Conservation (phyloP, 331 rosid species). For the Quercus phellos region DNA sequence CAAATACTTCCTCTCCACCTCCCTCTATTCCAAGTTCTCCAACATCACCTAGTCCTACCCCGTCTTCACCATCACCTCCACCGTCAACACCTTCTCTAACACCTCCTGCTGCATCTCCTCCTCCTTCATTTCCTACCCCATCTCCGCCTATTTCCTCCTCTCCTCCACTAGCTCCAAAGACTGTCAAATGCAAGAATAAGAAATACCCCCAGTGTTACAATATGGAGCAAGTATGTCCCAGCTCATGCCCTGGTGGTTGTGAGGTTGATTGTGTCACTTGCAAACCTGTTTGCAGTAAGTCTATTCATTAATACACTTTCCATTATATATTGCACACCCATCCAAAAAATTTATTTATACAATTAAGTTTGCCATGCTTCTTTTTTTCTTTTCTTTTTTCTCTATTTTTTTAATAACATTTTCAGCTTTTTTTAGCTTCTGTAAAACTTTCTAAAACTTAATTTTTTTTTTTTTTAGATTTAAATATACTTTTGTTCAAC, state of each 20-base stretch:
- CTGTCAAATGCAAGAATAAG: constrained; percentile 43
- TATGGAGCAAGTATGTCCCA: constrained; percentile 43
- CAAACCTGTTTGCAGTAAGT: constrained; percentile 68
- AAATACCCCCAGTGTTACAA: constrained; percentile 43
- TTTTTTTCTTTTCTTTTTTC: no score
- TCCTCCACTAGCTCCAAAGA: constrained; percentile 10
- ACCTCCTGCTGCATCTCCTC: background rate
- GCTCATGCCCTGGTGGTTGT: constrained; percentile 43
- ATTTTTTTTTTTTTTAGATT: no score
- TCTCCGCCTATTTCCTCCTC: background rate
- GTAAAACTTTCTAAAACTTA: no score
- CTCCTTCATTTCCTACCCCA: constrained; percentile 19
- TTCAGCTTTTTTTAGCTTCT: no score
- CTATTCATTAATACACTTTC: background rate
- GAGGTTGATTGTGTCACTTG: constrained; percentile 66
- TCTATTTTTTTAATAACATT: no score
- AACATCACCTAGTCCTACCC: background rate
- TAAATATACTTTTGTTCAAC: no score
- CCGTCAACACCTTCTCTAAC: background rate
- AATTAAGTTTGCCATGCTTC: no score
- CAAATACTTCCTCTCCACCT: background rate
- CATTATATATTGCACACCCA: no score
- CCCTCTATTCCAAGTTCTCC: constrained; percentile 22
- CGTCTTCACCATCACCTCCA: background rate
- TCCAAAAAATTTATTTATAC: no score